phyloP scores from a whole-genome alignment of 2,329 filamentous ascomycete species.

The Calycina herbarum region DNA sequence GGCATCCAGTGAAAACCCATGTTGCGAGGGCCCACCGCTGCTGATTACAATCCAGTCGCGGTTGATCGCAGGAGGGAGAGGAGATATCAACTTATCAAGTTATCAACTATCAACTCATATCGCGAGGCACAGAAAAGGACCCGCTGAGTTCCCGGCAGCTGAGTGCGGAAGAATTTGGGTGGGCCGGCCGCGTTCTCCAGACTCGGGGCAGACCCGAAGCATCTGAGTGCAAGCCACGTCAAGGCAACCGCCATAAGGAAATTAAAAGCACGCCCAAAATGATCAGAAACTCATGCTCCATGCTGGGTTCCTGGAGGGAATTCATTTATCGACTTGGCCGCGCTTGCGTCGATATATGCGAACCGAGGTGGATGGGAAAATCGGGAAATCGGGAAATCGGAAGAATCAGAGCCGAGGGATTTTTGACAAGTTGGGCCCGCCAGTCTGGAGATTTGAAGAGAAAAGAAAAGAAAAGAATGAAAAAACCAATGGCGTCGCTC shows the following conservation, averaged over 20 bases:
- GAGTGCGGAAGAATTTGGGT: constrained; percentile 15
- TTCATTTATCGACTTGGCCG: constrained; percentile 2
- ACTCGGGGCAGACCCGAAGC: neutral
- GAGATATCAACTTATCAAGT: constrained; percentile 1
- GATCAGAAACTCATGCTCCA: neutral
- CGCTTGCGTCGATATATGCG: neutral
- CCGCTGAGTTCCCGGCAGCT: constrained; percentile 20
- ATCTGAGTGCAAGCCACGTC: neutral
- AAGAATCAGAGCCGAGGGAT: neutral
- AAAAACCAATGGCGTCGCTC: neutral
- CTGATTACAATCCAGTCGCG: constrained; percentile 11
- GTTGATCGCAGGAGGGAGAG: constrained; percentile 2
- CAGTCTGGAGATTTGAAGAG: neutral
- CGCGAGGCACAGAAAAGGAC: constrained; percentile 16
- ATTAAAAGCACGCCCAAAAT: neutral
- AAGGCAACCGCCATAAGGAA: constrained; percentile 10
- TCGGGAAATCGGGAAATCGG: neutral
- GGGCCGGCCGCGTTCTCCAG: constrained; percentile 10
- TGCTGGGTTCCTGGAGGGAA: neutral
- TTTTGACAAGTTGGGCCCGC: neutral
- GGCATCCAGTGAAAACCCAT: neutral
- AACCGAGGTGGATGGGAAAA: constrained; percentile 1
- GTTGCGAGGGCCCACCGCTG: constrained; percentile 4
- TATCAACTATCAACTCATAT: constrained; percentile 1
- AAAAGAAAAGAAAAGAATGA: neutral